Evolutionary conservation across 1,284 basidiomycete species (phyloP).

Genomic region (Pisolithus thermaeus): DNA sequence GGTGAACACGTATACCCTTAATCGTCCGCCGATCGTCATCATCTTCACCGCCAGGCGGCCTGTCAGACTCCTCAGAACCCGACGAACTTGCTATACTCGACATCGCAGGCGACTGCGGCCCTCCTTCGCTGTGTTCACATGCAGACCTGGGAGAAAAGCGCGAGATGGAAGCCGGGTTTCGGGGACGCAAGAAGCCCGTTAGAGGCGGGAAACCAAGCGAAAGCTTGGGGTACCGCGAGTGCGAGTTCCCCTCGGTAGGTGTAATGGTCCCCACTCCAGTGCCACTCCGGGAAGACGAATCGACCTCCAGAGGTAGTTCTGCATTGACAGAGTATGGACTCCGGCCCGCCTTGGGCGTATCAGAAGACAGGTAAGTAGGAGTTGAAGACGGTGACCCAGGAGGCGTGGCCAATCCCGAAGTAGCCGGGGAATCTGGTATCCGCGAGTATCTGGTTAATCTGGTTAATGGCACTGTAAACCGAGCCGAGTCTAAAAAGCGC

Average conservation of each 20-base stretch:
- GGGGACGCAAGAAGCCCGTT: slow-evolving; percentile 56
- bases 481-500: neutral
- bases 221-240: slow-evolving; percentile 35
- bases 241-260: slow-evolving; percentile 20
- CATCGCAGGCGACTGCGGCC: slow-evolving; percentile 13
- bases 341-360: slow-evolving; percentile 28
- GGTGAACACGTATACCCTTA: slow-evolving; percentile 35
- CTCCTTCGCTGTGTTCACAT: slow-evolving; percentile 24
- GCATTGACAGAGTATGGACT: slow-evolving; percentile 24
- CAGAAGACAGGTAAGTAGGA: slow-evolving; percentile 18
- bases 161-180: slow-evolving; percentile 42
- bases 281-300: slow-evolving; percentile 45
- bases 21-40: slow-evolving; percentile 61
- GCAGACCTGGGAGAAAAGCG: slow-evolving; percentile 13
- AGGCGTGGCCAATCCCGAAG: slow-evolving; percentile 24
- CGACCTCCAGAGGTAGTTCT: slow-evolving; percentile 27
- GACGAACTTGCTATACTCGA: slow-evolving; percentile 5
- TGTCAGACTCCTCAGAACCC: slow-evolving; percentile 8
- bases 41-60: slow-evolving; percentile 24
- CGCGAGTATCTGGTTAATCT: slow-evolving; percentile 18
- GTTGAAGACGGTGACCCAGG: slow-evolving; percentile 14
- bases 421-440: slow-evolving; percentile 19
- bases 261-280: slow-evolving; percentile 46
- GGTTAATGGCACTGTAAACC: slow-evolving; percentile 12
- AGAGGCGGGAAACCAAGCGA: slow-evolving; percentile 58